Evolutionary conservation across 768 basidiomycete species (phyloP).

Genomic region (Tremella fuciformis): DNA sequence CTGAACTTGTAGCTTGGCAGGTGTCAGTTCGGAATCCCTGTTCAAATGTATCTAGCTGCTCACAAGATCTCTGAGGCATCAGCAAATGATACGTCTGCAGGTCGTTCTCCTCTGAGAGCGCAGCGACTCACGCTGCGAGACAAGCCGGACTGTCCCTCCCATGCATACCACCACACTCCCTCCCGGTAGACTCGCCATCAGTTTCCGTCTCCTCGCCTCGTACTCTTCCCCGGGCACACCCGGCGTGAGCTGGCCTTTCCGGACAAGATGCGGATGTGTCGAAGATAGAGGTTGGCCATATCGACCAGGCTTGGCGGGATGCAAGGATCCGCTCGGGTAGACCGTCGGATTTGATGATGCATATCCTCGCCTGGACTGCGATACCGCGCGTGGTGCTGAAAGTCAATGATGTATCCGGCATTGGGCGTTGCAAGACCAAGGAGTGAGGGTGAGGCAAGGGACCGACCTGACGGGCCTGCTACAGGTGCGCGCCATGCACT

Average conservation of each 20-base stretch:
- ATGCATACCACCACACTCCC: constrained; percentile 71
- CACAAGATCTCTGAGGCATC: constrained; percentile 68
- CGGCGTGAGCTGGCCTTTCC: constrained; percentile 69
- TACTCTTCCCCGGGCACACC: constrained; percentile 78
- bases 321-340: neutral
- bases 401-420: no score
- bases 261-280: constrained; percentile 80
- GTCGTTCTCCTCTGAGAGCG: no score
- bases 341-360: no score
- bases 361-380: no score
- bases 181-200: constrained; percentile 74
- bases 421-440: no score
- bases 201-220: constrained; percentile 62
- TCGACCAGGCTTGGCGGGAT: constrained; percentile 62
- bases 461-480: no score
- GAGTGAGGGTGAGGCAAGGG: no score
- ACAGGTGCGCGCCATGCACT: no score
- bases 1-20: constrained; percentile 87
- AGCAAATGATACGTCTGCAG: neutral
- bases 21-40: neutral
- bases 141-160: constrained; percentile 62
- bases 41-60: constrained; percentile 45
- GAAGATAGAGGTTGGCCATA: constrained; percentile 74
- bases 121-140: constrained; percentile 65
- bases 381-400: no score